These are phyloP conservation scores for Fusarium irregulare DNA, from an alignment of 2,329 filamentous ascomycete species.

Conservation along the genomic window DNA sequence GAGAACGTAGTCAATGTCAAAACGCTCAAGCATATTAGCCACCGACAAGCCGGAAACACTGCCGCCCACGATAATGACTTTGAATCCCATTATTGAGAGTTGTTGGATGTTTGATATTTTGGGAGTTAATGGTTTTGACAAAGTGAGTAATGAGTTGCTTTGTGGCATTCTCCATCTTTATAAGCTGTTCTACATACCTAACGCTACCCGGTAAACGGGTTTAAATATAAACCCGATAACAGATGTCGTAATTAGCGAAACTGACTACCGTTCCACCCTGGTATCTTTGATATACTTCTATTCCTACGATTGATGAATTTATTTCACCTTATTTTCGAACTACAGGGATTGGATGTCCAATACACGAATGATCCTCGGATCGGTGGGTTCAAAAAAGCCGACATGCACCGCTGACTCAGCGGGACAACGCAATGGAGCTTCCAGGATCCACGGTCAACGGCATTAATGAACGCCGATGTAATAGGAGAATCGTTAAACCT, in stretches of 20 bases:
- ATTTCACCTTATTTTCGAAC: not conserved
- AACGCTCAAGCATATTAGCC: constrained; percentile 6
- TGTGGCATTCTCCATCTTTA: not conserved
- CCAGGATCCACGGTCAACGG: not conserved
- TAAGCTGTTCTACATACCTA: not conserved
- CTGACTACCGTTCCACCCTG: not conserved
- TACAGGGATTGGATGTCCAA: not conserved
- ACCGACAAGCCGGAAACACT: constrained; percentile 3
- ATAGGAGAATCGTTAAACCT: not conserved
- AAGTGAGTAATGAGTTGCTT: not conserved
- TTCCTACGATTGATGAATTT: not conserved
- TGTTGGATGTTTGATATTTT: not conserved
- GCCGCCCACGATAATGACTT: not conserved
- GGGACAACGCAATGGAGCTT: not conserved
- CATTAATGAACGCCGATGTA: not conserved
- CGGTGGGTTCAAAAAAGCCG: not conserved
- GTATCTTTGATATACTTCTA: not conserved
- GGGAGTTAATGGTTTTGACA: not conserved
- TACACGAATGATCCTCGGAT: not conserved
- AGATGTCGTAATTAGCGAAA: not conserved
- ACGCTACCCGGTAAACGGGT: not conserved
- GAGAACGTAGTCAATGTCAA: not conserved
- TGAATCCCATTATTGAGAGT: not conserved
- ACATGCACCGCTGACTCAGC: not conserved
- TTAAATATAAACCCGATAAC: not conserved